Percentiles rank a stretch among this genome's conserved stretches.
Evolutionary conservation across 805 yeast species (phyloP).

Genomic region (Yamadazyma philogaea): DNA sequence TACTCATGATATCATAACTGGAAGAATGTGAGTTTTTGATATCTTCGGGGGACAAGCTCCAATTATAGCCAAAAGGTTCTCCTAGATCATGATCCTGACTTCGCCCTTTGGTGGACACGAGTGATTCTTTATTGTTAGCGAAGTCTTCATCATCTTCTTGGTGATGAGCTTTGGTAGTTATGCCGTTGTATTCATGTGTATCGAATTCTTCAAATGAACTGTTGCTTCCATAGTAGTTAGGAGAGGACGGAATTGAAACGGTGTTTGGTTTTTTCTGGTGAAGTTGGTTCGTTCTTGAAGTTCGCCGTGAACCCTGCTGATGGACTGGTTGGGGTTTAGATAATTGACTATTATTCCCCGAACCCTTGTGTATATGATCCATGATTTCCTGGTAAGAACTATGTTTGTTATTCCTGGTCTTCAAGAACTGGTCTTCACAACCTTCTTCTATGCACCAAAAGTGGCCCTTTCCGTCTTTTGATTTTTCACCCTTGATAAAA

Average conservation of each 20-base stretch:
- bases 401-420: constrained; percentile 51
- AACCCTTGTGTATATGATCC: constrained; percentile 31
- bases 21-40: not conserved
- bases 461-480: constrained; percentile 88
- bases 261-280: constrained; percentile 14
- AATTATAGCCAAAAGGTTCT: constrained; percentile 11
- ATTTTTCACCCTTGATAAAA: constrained; percentile 83
- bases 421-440: constrained; percentile 74
- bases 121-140: not conserved
- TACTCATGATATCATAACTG: constrained; percentile 9
- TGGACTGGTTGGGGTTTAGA: not conserved
- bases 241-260: constrained; percentile 31
- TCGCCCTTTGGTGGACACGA: not conserved
- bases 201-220: constrained; percentile 7
- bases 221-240: constrained; percentile 18
- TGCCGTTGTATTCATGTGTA: constrained; percentile 17
- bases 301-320: not conserved
- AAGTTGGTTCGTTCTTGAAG: constrained; percentile 1
- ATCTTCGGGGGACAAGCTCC: constrained; percentile 10
- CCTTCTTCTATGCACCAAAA: constrained; percentile 92
- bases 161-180: not conserved
- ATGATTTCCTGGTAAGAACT: constrained; percentile 42
- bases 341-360: not conserved
- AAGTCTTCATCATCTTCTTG: not conserved
- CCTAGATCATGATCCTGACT: constrained; percentile 1